phyloP scores from a whole-genome alignment of 306 rosid species.

The Senna siamea region DNA sequence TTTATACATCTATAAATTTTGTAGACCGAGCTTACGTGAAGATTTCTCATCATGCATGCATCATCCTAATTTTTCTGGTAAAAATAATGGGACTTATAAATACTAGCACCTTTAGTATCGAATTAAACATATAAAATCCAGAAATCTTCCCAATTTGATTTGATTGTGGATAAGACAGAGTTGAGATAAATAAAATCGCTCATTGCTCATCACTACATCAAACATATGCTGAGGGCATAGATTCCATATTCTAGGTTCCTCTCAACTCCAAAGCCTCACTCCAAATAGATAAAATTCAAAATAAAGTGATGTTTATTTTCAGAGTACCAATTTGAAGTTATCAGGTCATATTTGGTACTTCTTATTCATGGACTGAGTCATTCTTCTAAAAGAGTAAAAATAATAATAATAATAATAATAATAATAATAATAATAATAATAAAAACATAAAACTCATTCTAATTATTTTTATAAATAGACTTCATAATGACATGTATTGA shows the following conservation, averaged over 20 bases:
- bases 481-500: neutral
- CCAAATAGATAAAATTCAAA: conserved; percentile 1
- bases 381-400: neutral
- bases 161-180: neutral
- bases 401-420: too few species aligned
- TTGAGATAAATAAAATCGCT: conserved; percentile 1
- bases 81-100: too few species aligned
- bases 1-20: neutral
- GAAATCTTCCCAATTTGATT: neutral
- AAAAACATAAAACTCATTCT: neutral
- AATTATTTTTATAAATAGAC: neutral
- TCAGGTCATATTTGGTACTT: too few species aligned
- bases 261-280: neutral
- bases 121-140: neutral
- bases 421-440: too few species aligned
- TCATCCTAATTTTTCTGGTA: neutral
- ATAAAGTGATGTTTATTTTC: conserved; percentile 1
- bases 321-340: neutral
- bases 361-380: neutral
- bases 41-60: neutral
- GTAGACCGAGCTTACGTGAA: neutral
- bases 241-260: conserved; percentile 4
- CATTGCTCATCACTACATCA: neutral
- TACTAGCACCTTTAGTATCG: neutral
- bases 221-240: neutral